Evolutionary conservation across 2,329 filamentous ascomycete species (phyloP).

Genomic region (Apiospora phragmitis): DNA sequence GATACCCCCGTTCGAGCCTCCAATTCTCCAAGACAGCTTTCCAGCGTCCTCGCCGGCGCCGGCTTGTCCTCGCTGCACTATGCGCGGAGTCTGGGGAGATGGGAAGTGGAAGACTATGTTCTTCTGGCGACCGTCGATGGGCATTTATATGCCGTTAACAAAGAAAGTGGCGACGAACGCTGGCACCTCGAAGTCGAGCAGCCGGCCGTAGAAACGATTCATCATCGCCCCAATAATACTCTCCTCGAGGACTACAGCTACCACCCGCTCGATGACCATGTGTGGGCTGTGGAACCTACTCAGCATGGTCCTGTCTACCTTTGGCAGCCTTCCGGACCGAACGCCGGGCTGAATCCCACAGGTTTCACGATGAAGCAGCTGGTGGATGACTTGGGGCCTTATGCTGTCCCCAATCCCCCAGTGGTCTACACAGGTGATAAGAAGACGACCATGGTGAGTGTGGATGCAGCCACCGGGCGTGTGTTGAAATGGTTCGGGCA

Average conservation of each 20-base stretch:
- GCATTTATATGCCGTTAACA: constrained; percentile 87
- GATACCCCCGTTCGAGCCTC: constrained; percentile 94
- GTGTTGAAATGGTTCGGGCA: constrained; percentile 85
- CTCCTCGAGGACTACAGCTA: constrained; percentile 55
- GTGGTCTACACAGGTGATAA: constrained; percentile 92
- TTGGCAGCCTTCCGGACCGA: constrained; percentile 68
- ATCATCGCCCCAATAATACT: constrained; percentile 72
- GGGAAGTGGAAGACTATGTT: constrained; percentile 99
- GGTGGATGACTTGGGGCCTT: constrained; percentile 80
- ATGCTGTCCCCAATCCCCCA: constrained; percentile 70
- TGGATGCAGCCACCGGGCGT: constrained; percentile 82
- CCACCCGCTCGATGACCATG: constrained; percentile 75
- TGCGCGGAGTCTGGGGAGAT: constrained; percentile 98
- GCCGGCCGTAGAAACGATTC: constrained; percentile 88
- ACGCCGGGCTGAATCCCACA: constrained; percentile 63
- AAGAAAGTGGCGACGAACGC: constrained; percentile 78
- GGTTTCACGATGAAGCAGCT: constrained; percentile 80
- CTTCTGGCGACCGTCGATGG: constrained; percentile 99
- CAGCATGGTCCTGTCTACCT: constrained; percentile 85
- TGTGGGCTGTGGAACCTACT: constrained; percentile 94
- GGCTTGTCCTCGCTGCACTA: constrained; percentile 79
- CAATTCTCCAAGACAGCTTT: constrained; percentile 66
- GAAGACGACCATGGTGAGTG: constrained; percentile 83
- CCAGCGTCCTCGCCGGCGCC: constrained; percentile 54
- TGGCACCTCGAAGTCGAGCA: constrained; percentile 85